A percentile compares a stretch with the other conserved stretches of the same genome.
Conservation (phyloP, 176 grass and related monocot genomes). For the Ampelocalamus luodianensis region DNA sequence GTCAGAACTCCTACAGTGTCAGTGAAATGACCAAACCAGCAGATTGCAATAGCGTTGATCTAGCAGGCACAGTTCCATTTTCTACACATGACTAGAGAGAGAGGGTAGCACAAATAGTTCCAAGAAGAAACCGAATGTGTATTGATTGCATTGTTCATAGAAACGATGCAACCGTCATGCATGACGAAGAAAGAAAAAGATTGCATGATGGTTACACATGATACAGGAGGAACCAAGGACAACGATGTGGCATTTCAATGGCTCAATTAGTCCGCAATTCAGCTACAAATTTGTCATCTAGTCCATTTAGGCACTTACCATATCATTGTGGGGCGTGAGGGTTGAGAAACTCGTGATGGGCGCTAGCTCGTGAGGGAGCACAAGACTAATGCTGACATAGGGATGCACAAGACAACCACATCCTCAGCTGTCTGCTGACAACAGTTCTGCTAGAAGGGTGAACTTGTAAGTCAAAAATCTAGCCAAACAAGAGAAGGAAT, state of each 20-base stretch:
- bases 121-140: neutral
- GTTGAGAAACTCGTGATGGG: neutral
- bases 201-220: neutral
- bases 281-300: neutral
- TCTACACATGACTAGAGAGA: neutral
- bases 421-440: neutral
- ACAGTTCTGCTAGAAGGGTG: neutral
- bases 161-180: neutral
- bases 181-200: neutral
- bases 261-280: neutral
- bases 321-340: neutral
- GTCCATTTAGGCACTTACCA: neutral
- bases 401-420: neutral
- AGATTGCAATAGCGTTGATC: neutral
- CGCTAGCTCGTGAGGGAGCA: neutral
- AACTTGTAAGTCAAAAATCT: neutral
- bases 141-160: neutral
- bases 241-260: neutral
- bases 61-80: neutral
- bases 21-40: neutral
- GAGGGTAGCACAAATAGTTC: neutral
- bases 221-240: neutral
- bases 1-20: neutral
- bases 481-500: neutral
- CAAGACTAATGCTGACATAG: neutral